Percentiles rank a stretch among this genome's conserved stretches.
Evolutionary conservation across 345 rosid genomes (phyloP).

Genomic region (Jatropha curcas): DNA sequence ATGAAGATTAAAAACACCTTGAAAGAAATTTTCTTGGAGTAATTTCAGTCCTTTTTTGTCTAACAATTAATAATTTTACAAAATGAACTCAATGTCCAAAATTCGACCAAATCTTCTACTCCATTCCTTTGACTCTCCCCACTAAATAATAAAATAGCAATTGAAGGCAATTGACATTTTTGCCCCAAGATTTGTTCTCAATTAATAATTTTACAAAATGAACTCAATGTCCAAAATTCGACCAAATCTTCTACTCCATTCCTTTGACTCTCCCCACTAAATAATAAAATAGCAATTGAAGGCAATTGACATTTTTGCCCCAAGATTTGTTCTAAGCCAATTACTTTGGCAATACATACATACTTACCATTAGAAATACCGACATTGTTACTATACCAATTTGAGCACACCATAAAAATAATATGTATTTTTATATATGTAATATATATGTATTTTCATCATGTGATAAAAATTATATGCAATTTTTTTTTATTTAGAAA

Average conservation of each 20-base stretch:
- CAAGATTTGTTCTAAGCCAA: neutral
- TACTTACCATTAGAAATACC: neutral
- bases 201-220: too few species aligned
- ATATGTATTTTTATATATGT: too few species aligned
- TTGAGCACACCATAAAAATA: neutral
- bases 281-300: slow-evolving; percentile 16
- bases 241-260: neutral
- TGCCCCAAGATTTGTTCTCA: neutral
- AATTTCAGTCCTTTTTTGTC: neutral
- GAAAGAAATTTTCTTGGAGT: neutral
- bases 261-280: slow-evolving; percentile 10
- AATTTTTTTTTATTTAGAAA: too few species aligned
- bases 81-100: neutral
- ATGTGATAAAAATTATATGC: too few species aligned
- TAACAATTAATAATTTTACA: neutral
- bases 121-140: slow-evolving; percentile 7
- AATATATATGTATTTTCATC: too few species aligned
- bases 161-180: slow-evolving; percentile 1
- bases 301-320: neutral
- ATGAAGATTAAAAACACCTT: neutral
- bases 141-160: slow-evolving; percentile 10
- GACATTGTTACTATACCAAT: neutral
- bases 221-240: too few species aligned
- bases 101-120: neutral
- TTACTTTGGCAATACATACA: slow-evolving; percentile 9